A percentile compares a stretch with the other conserved stretches of the same genome.
Conservation (phyloP, 176 grass and related monocot species). For the Otatea glauca region DNA sequence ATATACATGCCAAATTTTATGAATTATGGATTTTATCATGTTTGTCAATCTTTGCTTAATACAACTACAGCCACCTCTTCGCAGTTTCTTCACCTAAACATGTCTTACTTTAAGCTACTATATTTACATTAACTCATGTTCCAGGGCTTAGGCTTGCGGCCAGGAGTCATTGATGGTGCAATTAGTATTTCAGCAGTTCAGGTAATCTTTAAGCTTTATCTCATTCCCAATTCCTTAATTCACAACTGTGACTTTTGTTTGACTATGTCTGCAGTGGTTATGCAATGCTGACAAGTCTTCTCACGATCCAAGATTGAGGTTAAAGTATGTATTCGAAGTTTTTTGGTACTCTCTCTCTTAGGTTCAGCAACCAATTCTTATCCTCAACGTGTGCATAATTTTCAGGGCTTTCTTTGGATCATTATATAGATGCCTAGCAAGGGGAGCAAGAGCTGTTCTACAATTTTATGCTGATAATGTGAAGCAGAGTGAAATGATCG, state of each 20-base stretch:
- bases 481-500: constrained; percentile 96
- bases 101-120: constrained; percentile 28
- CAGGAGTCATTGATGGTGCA: constrained; percentile 92
- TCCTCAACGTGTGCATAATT: constrained; percentile 24
- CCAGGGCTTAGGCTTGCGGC: constrained; percentile 84
- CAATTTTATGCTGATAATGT: constrained; percentile 97
- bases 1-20: not conserved
- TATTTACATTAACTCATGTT: constrained; percentile 33
- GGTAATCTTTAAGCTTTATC: constrained; percentile 47
- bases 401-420: constrained; percentile 97
- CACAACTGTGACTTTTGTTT: constrained; percentile 17
- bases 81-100: not conserved
- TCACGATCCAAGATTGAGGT: constrained; percentile 88
- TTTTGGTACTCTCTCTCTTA: not conserved
- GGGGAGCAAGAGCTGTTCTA: constrained; percentile 92
- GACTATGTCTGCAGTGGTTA: constrained; percentile 70
- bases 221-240: constrained; percentile 8
- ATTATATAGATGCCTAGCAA: constrained; percentile 92
- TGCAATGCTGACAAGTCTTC: constrained; percentile 96
- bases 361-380: constrained; percentile 9
- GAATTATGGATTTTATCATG: not conserved
- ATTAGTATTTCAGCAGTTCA: constrained; percentile 98
- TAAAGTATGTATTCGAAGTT: constrained; percentile 68
- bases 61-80: not conserved
- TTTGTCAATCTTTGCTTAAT: constrained; percentile 7